Evolutionary conservation across 1,284 basidiomycete genomes (phyloP).

Genomic region (Xerocomus nothofagi): DNA sequence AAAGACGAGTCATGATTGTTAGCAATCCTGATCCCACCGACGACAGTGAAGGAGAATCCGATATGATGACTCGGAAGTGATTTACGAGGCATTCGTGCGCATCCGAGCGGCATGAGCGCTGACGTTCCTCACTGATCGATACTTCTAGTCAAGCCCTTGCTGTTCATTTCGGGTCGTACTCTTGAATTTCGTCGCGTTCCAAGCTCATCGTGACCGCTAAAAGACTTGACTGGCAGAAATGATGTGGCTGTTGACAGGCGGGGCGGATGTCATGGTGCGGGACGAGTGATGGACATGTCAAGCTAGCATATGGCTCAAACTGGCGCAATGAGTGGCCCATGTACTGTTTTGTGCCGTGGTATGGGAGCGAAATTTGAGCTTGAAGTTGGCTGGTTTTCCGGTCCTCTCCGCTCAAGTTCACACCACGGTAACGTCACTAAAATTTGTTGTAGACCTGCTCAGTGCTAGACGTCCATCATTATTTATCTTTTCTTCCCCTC

Average conservation of each 20-base stretch:
- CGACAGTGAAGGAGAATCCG: constrained; percentile 30
- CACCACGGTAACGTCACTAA: constrained; percentile 32
- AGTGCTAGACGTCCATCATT: constrained; percentile 11
- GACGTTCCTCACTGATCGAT: neutral
- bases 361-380: neutral
- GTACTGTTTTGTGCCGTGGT: neutral
- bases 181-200: neutral
- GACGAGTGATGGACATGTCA: neutral
- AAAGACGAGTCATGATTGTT: constrained; percentile 30
- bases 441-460: constrained; percentile 22
- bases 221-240: neutral
- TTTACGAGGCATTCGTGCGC: constrained; percentile 1
- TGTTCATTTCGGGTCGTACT: neutral
- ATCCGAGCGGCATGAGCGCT: neutral
- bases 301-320: neutral
- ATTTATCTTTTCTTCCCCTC: constrained; percentile 9
- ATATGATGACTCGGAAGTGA: constrained; percentile 18
- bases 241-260: neutral
- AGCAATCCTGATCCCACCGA: constrained; percentile 32
- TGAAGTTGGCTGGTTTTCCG: constrained; percentile 15
- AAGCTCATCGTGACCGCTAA: neutral
- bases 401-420: constrained; percentile 34
- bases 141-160: neutral
- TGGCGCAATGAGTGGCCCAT: neutral
- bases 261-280: neutral